These are phyloP conservation scores for Dendrobium nobile DNA, from an alignment of 106 monocot genomes.

Conservation along the genomic window DNA sequence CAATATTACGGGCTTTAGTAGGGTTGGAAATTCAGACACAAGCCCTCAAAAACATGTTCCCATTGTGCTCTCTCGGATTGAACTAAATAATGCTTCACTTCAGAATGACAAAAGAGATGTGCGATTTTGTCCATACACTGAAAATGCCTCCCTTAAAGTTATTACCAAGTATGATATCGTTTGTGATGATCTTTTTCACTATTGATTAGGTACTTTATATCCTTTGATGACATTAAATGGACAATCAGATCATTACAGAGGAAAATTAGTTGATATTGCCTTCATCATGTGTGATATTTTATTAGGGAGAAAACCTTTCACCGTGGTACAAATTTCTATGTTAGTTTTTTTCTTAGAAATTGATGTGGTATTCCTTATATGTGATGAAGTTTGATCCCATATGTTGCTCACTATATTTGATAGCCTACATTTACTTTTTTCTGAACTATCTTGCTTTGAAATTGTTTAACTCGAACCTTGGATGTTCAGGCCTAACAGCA, in stretches of 20 bases:
- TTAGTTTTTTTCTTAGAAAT: background rate
- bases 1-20: no score
- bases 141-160: slow-evolving; percentile 18
- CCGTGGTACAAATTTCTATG: background rate
- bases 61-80: slow-evolving; percentile 29
- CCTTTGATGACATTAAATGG: background rate
- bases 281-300: background rate
- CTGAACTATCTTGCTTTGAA: background rate
- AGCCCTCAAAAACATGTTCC: slow-evolving; percentile 26
- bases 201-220: background rate
- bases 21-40: slow-evolving; percentile 22
- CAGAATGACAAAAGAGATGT: slow-evolving; percentile 36
- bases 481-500: slow-evolving; percentile 30
- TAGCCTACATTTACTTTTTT: background rate
- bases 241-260: background rate
- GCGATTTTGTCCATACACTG: slow-evolving; percentile 19
- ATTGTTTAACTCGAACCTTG: background rate
- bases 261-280: background rate
- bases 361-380: background rate
- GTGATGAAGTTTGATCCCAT: background rate
- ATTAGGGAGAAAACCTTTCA: background rate
- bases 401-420: background rate
- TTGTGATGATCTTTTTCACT: background rate
- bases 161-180: slow-evolving; percentile 33
- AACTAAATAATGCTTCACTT: slow-evolving; percentile 32